Conservation (phyloP, 331 rosid species). For the Arachis monticola region DNA sequence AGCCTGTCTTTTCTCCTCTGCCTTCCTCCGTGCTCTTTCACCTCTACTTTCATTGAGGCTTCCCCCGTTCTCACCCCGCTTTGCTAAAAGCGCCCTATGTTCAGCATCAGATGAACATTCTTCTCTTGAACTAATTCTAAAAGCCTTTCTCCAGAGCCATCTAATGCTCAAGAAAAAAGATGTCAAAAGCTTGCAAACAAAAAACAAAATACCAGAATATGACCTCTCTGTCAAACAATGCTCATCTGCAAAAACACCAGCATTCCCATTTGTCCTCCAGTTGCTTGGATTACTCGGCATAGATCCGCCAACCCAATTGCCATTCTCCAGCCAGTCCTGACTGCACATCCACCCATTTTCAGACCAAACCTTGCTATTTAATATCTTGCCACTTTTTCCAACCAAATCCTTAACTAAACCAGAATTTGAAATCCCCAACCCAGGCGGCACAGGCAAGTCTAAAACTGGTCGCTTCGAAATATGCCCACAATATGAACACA, state of each 20-base stretch:
- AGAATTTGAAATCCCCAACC: constrained; percentile 68
- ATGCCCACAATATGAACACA: constrained; percentile 98
- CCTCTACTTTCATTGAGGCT: constrained; percentile 80
- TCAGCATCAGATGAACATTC: constrained; percentile 80
- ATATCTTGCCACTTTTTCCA: constrained; percentile 88
- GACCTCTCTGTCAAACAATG: constrained; percentile 88
- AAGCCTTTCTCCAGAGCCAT: constrained; percentile 95
- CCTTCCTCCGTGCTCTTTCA: constrained; percentile 96
- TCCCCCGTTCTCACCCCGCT: constrained; percentile 78
- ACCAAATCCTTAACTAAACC: constrained; percentile 80
- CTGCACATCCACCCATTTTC: constrained; percentile 92
- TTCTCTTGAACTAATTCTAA: constrained; percentile 76
- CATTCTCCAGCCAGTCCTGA: constrained; percentile 93
- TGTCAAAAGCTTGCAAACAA: constrained; percentile 70
- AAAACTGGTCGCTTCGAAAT: constrained; percentile 90
- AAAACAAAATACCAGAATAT: constrained; percentile 73
- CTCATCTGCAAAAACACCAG: constrained; percentile 70
- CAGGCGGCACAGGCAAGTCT: constrained; percentile 85
- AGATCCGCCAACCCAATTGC: constrained; percentile 80
- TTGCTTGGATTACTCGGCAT: constrained; percentile 59
- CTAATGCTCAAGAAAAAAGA: constrained; percentile 83
- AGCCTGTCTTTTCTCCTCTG: constrained; percentile 98
- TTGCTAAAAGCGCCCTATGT: constrained; percentile 65
- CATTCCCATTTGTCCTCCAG: constrained; percentile 72
- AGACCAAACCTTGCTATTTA: constrained; percentile 86